phyloP scores from a whole-genome alignment of 2,329 filamentous ascomycete genomes.

The Aspergillus bombycis region DNA sequence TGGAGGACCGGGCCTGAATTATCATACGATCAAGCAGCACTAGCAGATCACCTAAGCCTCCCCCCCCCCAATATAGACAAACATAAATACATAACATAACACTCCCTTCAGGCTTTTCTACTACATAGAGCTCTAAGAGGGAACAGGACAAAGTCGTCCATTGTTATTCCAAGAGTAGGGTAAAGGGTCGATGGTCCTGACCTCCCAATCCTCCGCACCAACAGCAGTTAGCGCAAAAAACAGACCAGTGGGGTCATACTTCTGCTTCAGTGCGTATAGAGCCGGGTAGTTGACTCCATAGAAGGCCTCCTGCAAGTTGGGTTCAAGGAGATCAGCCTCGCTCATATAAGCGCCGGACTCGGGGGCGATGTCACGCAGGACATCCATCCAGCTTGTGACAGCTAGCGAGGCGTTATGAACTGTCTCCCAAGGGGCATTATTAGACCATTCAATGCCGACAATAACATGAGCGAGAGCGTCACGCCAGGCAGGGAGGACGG shows the following conservation, averaged over 20 bases:
- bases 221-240: slow-evolving; percentile 31
- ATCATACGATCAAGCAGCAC: too few species aligned
- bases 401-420: slow-evolving; percentile 15
- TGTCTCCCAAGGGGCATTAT: slow-evolving; percentile 17
- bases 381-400: slow-evolving; percentile 26
- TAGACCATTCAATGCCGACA: slow-evolving; percentile 31
- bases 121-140: neutral
- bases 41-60: too few species aligned
- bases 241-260: slow-evolving; percentile 35
- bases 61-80: too few species aligned
- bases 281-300: slow-evolving; percentile 39
- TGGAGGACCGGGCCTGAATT: too few species aligned
- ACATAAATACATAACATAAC: too few species aligned
- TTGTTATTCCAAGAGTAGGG: slow-evolving; percentile 28
- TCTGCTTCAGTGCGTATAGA: slow-evolving; percentile 32
- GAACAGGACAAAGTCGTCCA: slow-evolving; percentile 20
- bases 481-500: slow-evolving; percentile 43
- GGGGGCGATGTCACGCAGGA: slow-evolving; percentile 21
- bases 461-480: slow-evolving; percentile 47
- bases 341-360: slow-evolving; percentile 40
- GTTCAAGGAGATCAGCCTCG: slow-evolving; percentile 44
- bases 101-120: too few species aligned
- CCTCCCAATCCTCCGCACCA: slow-evolving; percentile 28
- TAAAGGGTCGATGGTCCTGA: slow-evolving; percentile 19
- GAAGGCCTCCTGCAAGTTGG: slow-evolving; percentile 44